Evolutionary conservation across 768 basidiomycete genomes (phyloP), one percentile per base, ranked within the genome.

Genomic region (Lactarius sanguifluus): DNA sequence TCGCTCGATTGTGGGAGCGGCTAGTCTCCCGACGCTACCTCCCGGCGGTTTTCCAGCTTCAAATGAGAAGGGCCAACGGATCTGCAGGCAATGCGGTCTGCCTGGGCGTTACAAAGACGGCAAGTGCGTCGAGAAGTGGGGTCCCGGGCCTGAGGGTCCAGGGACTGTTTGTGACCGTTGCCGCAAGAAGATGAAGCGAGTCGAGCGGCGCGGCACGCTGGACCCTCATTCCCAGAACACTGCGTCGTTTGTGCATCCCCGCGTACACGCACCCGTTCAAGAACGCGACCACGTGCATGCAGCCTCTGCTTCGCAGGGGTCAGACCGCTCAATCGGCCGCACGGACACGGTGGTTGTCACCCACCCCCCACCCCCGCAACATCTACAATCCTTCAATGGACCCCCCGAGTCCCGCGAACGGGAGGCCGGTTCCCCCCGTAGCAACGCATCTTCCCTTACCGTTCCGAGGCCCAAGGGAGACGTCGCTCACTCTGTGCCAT

Each of bases 101-200:
- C 79, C 84, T 1, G 90, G 90, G 0, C 78, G 89, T 3, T 91
- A 91, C 75, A 90, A 90, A 77, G 89, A 91, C 12, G 88, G 86
- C 2, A 90, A 90, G 71, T 91, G 89, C 71, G 89, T 91, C 45
- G 89, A 91, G 73, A 91, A 91, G 74, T 91, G 90, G 89, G 90
- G 89, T 2, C 89, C 89, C 28, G 89, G 89, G 10, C 90, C 90
- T 57, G 82, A 86, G 76, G 89, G 90, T 0, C 89, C 90, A 60
- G 90, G 89, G 25, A 91, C 90, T 1, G 89, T 91, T 0, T 91
- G 89, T 71, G 90, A 91, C 79, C 79, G 89, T 80, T 90, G 89
- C 75, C 82, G 89, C 62, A 91, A 91, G 75, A 90, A 90, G 75
- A 90, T 90, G 89, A 91, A 90, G 76, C 84, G 90, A 1, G 86